phyloP scores from a whole-genome alignment of 148 eudicot genomes.

The Rheum nobile region DNA sequence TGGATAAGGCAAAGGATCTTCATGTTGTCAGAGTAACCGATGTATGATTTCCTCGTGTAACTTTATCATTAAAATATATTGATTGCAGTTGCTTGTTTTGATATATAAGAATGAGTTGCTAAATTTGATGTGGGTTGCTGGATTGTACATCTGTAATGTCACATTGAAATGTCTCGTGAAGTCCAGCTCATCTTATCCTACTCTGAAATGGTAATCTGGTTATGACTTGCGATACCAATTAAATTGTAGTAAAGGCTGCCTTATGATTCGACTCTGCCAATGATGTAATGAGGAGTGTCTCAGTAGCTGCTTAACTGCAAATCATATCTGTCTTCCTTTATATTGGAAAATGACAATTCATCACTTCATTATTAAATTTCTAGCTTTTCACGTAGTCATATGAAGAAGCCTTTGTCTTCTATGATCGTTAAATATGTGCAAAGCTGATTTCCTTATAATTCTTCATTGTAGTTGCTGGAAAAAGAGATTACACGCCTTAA shows the following conservation, averaged over 20 bases:
- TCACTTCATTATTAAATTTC: not conserved
- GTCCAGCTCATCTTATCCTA: not conserved
- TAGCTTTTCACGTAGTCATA: not conserved
- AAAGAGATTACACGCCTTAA: slow-evolving; percentile 59
- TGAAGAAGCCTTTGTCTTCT: not conserved
- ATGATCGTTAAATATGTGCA: not conserved
- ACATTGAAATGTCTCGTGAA: not conserved
- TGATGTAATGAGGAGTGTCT: not conserved
- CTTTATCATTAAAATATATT: not conserved
- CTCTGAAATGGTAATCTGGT: not conserved
- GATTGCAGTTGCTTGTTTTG: not conserved
- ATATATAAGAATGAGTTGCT: not conserved
- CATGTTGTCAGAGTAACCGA: slow-evolving; percentile 81
- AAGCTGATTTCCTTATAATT: slow-evolving; percentile 3
- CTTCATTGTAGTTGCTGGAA: slow-evolving; percentile 72
- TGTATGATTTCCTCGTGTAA: slow-evolving; percentile 38
- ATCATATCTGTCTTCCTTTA: not conserved
- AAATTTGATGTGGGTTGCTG: not conserved
- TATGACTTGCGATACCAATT: not conserved
- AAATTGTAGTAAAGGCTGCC: not conserved
- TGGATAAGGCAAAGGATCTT: slow-evolving; percentile 82
- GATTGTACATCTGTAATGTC: not conserved
- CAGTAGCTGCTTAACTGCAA: not conserved
- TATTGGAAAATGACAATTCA: not conserved
- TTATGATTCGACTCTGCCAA: not conserved